Base-by-base conservation (phyloP, 1,284 basidiomycete genomes). In the Neotropicomus parvogracilis region DNA sequence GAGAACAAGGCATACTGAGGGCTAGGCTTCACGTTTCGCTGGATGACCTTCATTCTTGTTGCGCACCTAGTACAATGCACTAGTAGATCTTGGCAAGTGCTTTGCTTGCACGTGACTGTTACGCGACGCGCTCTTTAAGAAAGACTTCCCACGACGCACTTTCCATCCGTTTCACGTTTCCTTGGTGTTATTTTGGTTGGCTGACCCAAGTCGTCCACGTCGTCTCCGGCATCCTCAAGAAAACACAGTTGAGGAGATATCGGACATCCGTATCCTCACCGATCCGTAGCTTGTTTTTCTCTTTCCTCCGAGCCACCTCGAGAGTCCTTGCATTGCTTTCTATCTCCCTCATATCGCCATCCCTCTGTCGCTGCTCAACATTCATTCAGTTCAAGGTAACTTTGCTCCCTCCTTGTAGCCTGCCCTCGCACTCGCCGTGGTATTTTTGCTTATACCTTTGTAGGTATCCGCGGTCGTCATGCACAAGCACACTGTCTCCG, bases 91-190 rank as follows among this genome's bases (percentile, higher is more conserved):
- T n/a, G n/a, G 27, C 4, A 34, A 45, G 54, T 63, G 45, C 54
- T 59, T 66, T 63, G 46, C 55, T 55, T 26, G 53, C 61, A 63
- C 62, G 61, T 63, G 61, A 63, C 61, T 59, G 50, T 66, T 63
- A 63, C 61, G 61, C 61, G 61, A 63, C 61, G 61, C 61, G 61
- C 64, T 61, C 60, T 64, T 64, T 65, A 63, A 64, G 56, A 56
- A 49, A 48, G 10, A n/a, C 17, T 63, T 63, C 61, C 54, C 61
- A 63, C 64, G 64, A 58, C 34, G 0, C 38, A 21, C 47, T 52
- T 54, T 58, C 52, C 53, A 52, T 58, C 48, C 53, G 43, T 56
- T 63, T 66, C 63, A 62, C 58, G 60, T 62, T 64, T 49, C 48
- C 31, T 40, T 44, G 47, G 52, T 53, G 57, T 51, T 53, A 54